These are phyloP conservation scores for Scalesia atractyloides DNA, from an alignment of 129 eudicot species.

Conservation along the genomic window DNA sequence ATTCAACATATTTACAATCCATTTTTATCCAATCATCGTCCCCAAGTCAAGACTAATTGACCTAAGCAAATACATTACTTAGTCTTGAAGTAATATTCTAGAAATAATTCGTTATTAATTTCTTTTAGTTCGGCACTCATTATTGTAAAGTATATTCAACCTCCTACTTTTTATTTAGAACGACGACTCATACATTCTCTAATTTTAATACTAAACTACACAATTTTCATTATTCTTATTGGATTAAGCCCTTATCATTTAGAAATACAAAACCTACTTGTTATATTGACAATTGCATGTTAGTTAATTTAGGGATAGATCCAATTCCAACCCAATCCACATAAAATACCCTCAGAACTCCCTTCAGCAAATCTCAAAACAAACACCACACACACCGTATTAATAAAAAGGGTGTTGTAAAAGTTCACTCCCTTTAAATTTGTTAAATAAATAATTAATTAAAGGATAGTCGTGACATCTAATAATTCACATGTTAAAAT, in stretches of 20 bases:
- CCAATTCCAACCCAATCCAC: background rate
- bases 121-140: background rate
- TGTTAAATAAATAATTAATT: background rate
- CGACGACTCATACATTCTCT: too few species aligned
- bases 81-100: background rate
- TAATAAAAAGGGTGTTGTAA: background rate
- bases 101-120: background rate
- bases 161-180: too few species aligned
- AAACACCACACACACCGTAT: background rate
- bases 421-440: background rate
- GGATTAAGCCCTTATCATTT: too few species aligned
- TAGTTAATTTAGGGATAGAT: background rate
- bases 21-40: background rate
- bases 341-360: background rate
- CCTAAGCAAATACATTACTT: background rate
- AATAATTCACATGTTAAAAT: constrained; percentile 16
- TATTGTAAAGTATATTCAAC: too few species aligned
- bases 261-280: background rate
- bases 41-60: background rate
- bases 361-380: too few species aligned
- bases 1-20: background rate
- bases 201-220: too few species aligned
- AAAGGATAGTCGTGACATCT: background rate
- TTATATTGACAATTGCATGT: background rate
- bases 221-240: too few species aligned